Base-by-base conservation (phyloP, 164 flowering plant genomes). In the Warburgia ugandensis region DNA sequence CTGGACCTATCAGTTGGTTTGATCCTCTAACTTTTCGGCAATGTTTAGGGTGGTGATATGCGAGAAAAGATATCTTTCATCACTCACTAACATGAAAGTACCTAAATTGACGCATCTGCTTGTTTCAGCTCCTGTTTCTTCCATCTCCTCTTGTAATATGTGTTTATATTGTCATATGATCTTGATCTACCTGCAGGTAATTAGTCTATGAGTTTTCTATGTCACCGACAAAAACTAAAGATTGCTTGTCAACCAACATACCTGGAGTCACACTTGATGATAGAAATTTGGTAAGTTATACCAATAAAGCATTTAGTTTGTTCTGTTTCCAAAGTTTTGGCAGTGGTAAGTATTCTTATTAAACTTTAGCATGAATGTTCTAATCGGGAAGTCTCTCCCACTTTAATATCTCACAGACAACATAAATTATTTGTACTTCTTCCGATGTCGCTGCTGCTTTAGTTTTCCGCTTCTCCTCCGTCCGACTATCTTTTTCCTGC, bases 261-360 rank as follows among this genome's bases (percentile, higher is more conserved):
- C 53, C 95, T 20, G 98, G 94, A 43, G 84, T 85, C 14, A 96
- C 98, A 22, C 82, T 92, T 62, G 95, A 85, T 72, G 94, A 85
- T 3, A 75, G 59, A 35, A 87, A 85, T 69, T 66, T 92, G 82
- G 96, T 92, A 58, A 68, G 69, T 33, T 45, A 13, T 17, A 30
- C 12, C 10, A 44, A 17, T 20, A 28, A n/a, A n/a, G n/a, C n/a
- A 39, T 29, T 9, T 58, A 19, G 7, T 5, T 17, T 6, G 16
- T 50, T 50, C n/a, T 22, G 2, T 22, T 16, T 23, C 31, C 39
- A 13, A n/a, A n/a, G 11, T 13, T 4, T 29, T 26, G 21, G 50
- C 3, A 11, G 27, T 25, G 3, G 9, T 26, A 47, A 26, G 28
- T 29, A 1, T 53, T 52, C 45, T 50, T n/a, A n/a, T n/a, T n/a